phyloP scores from a whole-genome alignment of 2,329 filamentous ascomycete species.

The Myriosclerotinia scirpicola region DNA sequence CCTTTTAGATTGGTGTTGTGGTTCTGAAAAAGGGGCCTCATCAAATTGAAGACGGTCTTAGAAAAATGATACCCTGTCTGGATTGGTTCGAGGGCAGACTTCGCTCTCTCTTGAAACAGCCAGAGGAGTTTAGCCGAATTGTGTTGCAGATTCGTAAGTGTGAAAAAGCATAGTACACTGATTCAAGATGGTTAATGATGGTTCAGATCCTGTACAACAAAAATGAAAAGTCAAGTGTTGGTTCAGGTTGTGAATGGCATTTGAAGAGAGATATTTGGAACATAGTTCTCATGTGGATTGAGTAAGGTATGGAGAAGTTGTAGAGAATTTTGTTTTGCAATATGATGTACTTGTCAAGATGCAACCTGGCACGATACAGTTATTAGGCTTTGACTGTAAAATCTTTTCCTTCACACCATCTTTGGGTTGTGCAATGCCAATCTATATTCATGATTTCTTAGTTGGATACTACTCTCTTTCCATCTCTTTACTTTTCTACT shows the following conservation, averaged over 20 bases:
- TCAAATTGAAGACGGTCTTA: not conserved
- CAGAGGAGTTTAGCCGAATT: no score
- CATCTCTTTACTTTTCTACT: not conserved
- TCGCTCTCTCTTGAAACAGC: no score
- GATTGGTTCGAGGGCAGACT: not conserved
- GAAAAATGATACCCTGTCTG: not conserved
- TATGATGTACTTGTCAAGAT: no score
- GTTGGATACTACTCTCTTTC: not conserved
- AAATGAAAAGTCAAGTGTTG: not conserved
- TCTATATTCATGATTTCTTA: not conserved
- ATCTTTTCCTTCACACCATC: not conserved
- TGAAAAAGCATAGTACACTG: no score
- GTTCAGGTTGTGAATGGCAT: not conserved
- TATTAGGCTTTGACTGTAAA: not conserved
- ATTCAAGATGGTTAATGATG: no score
- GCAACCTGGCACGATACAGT: not conserved
- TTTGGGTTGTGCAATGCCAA: not conserved
- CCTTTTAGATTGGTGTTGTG: not conserved
- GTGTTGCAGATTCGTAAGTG: not conserved
- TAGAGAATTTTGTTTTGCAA: not conserved
- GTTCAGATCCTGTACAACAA: not conserved
- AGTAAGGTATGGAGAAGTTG: not conserved
- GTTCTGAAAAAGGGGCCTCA: not conserved
- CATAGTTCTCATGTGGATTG: not conserved
- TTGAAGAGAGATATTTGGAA: not conserved